Evolutionary conservation across 2,329 filamentous ascomycete species (phyloP), one percentile per base, ranked within the genome.

Genomic region (Gnomoniopsis sp.): DNA sequence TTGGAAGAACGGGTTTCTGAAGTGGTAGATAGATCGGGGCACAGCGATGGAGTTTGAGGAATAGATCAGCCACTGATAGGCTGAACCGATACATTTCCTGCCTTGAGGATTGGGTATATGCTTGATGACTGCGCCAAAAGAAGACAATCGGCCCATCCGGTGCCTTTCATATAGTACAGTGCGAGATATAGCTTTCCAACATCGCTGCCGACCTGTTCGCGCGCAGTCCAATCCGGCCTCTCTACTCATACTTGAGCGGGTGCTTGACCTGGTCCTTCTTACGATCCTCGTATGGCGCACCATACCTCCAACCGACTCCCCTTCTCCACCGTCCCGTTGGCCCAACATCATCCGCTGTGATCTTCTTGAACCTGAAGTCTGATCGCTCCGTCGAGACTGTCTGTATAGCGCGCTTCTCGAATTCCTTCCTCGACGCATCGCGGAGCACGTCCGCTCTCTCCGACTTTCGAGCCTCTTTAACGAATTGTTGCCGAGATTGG

Each of bases 231-330:
- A n/a, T n/a, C n/a, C 41, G 15, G 19, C 33, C 41, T 22, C 21
- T n/a, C 30, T 62, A 62, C 30, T 56, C 81, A 56, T 88, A 84
- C 55, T 77, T 81, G 38, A 81, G 87, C 22, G 87, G 86, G 68
- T 89, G 88, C 79, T 88, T 89, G 74, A 87, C 72, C 69, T 81
- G 68, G n/a, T 83, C 86, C 65, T 80, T 82, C 73, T 80, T 83
- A 58, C 87, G 79, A 68, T 89, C 87, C 67, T 83, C 77, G 63
- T 78, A 76, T 12, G 87, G 86, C 61, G 79, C 79, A 61, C 87
- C 87, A 65, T 89, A 89, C 60, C 84, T 76, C 79, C 81, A 85
- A 21, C 87, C 87, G 2, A 83, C 78, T 14, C 75, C 84, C 26
- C 70, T 72, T 38, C 74, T 72, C 4, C 79, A 75, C 60, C 81